Conservation (phyloP, 1,284 basidiomycete species). For the Thecaphora thlaspeos region DNA sequence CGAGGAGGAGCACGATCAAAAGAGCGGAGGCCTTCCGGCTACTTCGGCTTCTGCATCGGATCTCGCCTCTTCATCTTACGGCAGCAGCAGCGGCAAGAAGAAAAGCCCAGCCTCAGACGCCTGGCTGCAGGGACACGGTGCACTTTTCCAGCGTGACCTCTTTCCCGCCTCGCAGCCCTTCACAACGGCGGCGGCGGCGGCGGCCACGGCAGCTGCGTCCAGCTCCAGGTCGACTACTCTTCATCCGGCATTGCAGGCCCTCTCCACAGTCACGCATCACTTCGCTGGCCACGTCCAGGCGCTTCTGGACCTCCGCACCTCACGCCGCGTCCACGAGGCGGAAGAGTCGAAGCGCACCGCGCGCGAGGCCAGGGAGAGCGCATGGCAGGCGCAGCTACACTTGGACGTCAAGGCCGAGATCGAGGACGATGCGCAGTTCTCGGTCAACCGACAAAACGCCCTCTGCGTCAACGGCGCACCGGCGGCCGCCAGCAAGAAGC, state of each 20-base stretch:
- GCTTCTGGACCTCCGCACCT: slow-evolving; percentile 24
- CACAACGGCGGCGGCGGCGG: not conserved
- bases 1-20: slow-evolving; percentile 26
- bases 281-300: slow-evolving; percentile 15
- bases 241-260: slow-evolving; percentile 29
- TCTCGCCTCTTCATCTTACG: slow-evolving; percentile 10
- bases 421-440: slow-evolving; percentile 21
- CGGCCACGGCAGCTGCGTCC: not conserved
- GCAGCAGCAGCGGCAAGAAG: slow-evolving; percentile 4
- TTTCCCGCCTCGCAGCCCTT: slow-evolving; percentile 15
- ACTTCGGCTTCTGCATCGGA: slow-evolving; percentile 2
- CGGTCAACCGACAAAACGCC: slow-evolving; percentile 9
- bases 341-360: slow-evolving; percentile 7
- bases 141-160: slow-evolving; percentile 35
- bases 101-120: slow-evolving; percentile 11
- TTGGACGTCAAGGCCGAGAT: slow-evolving; percentile 17
- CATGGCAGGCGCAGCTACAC: slow-evolving; percentile 16
- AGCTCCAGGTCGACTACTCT: not conserved
- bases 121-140: slow-evolving; percentile 25
- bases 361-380: slow-evolving; percentile 12
- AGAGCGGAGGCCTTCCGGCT: too few species aligned
- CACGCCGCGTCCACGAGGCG: slow-evolving; percentile 14
- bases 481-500: not conserved
- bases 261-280: slow-evolving; percentile 15
- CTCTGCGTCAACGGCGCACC: not conserved